Percentiles rank a stretch among this genome's conserved stretches.
These are phyloP conservation scores for Tranzscheliella williamsii DNA, from an alignment of 1,284 basidiomycete species.

Conservation along the genomic window DNA sequence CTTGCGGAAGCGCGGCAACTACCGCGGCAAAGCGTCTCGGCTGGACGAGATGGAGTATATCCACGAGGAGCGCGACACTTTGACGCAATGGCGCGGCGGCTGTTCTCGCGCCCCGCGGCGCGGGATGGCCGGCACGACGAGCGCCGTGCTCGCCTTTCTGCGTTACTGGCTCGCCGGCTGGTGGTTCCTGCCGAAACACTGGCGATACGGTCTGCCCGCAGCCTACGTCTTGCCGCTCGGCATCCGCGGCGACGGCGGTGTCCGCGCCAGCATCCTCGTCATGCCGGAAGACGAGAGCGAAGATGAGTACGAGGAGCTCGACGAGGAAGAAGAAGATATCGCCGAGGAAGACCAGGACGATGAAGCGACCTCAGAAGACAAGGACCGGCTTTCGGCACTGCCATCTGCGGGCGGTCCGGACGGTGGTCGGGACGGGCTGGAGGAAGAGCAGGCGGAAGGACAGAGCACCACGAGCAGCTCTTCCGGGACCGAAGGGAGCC, in stretches of 20 bases:
- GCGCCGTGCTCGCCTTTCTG: slow-evolving; percentile 33
- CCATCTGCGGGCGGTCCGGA: not conserved
- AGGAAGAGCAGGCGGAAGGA: not conserved
- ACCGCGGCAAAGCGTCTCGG: no score
- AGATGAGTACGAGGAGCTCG: slow-evolving; percentile 18
- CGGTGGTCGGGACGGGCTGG: not conserved
- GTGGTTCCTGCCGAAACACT: slow-evolving; percentile 40
- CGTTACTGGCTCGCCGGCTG: slow-evolving; percentile 40
- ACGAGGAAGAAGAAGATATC: slow-evolving; percentile 20
- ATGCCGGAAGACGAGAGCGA: slow-evolving; percentile 42
- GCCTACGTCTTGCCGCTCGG: slow-evolving; percentile 49
- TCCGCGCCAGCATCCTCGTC: slow-evolving; percentile 45
- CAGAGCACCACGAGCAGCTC: slow-evolving; percentile 24
- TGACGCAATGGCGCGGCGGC: slow-evolving; percentile 30
- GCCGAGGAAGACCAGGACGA: slow-evolving; percentile 23
- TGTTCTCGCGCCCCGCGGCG: slow-evolving; percentile 15
- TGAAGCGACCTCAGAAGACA: slow-evolving; percentile 1
- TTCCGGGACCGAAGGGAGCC: slow-evolving; percentile 6
- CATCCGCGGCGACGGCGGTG: slow-evolving; percentile 46
- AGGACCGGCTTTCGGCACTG: not conserved
- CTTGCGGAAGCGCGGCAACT: not conserved
- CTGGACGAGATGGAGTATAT: slow-evolving; percentile 1
- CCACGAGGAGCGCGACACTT: slow-evolving; percentile 4
- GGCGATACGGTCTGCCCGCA: slow-evolving; percentile 36
- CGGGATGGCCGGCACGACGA: slow-evolving; percentile 17